phyloP scores from a whole-genome alignment of 768 basidiomycete species.

The Boletus edulis region DNA sequence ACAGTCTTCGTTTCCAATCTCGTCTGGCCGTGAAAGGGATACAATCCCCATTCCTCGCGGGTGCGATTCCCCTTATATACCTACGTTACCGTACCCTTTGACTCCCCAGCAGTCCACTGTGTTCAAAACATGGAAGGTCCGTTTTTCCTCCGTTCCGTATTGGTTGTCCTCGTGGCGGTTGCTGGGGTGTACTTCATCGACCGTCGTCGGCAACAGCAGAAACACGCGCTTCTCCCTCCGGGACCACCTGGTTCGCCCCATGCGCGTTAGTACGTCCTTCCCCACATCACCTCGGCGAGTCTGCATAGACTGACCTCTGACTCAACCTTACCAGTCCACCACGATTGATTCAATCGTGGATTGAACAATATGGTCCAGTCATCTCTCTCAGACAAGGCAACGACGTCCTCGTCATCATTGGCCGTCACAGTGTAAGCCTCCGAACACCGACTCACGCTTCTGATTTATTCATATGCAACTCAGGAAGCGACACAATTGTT shows the following conservation, averaged over 20 bases:
- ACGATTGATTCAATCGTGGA: constrained; percentile 21
- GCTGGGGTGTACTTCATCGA: constrained; percentile 5
- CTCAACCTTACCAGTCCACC: constrained; percentile 15
- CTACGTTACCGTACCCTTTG: no score
- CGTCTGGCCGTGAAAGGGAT: no score
- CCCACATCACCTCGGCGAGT: neutral
- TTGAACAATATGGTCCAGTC: constrained; percentile 27
- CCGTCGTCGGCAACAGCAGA: neutral
- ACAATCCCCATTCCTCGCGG: no score
- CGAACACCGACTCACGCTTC: neutral
- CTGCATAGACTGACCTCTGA: neutral
- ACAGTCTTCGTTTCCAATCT: no score
- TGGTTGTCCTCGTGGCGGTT: neutral
- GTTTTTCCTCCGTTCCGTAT: neutral
- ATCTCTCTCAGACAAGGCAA: constrained; percentile 23
- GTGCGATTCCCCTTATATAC: no score
- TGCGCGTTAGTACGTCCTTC: constrained; percentile 16
- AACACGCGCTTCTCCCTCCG: constrained; percentile 16
- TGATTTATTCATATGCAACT: no score
- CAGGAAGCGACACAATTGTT: constrained; percentile 51
- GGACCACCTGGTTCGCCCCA: constrained; percentile 22
- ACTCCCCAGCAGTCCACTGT: no score
- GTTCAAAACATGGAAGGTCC: neutral
- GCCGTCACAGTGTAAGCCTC: constrained; percentile 17
- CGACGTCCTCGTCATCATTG: constrained; percentile 26